Percentiles rank a stretch among this genome's conserved stretches.
Conservation (phyloP, 108 stramenopile species). For the Skeletonema grethae region DNA sequence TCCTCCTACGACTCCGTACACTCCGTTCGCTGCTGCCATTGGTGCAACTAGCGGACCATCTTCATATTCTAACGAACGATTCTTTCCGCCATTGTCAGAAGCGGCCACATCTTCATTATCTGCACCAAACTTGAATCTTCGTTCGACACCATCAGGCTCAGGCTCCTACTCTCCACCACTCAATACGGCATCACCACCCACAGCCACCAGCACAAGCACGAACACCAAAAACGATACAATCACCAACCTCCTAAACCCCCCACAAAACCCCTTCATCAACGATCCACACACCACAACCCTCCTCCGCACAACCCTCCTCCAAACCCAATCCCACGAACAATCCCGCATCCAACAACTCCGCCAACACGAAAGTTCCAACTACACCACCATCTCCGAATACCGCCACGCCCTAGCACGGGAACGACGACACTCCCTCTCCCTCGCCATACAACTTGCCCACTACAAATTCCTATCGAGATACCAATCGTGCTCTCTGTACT, state of each 20-base stretch:
- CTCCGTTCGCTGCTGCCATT: slow-evolving; percentile 8
- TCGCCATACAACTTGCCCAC: slow-evolving; percentile 8
- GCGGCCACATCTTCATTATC: not conserved
- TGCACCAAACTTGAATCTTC: not conserved
- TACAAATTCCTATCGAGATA: slow-evolving; percentile 7
- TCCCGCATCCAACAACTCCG: not conserved
- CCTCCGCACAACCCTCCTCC: slow-evolving; percentile 11
- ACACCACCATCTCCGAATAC: slow-evolving; percentile 22
- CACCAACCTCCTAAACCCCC: not conserved
- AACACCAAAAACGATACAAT: not conserved
- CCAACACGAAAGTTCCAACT: slow-evolving; percentile 9
- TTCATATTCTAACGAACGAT: not conserved
- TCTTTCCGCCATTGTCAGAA: not conserved
- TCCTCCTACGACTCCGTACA: slow-evolving; percentile 27
- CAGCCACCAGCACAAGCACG: not conserved
- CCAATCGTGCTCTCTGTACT: slow-evolving; percentile 12
- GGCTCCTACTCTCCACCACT: not conserved
- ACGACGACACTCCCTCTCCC: slow-evolving; percentile 17
- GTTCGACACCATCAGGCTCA: no score
- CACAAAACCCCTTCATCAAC: not conserved
- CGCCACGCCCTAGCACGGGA: slow-evolving; percentile 19
- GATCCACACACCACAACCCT: slow-evolving; percentile 13
- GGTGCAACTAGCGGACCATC: no score
- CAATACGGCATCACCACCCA: not conserved
- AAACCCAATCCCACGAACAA: slow-evolving; percentile 5